Evolutionary conservation across 345 rosid genomes (phyloP).

Genomic region (Pistacia integerrima): DNA sequence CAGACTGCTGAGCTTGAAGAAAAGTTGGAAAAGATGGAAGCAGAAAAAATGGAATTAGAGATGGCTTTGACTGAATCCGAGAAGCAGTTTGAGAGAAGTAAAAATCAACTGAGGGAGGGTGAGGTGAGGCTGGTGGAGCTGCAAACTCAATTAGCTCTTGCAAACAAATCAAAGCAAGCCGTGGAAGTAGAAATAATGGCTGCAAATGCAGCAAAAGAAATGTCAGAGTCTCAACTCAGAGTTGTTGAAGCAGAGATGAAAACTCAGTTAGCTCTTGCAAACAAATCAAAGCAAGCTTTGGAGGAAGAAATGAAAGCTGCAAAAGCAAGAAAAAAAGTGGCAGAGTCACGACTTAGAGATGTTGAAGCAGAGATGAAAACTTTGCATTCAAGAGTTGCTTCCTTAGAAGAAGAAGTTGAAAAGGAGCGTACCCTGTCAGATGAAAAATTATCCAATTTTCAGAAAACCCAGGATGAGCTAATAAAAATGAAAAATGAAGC

Average conservation of each 20-base stretch:
- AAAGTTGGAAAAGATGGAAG: constrained; percentile 53
- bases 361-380: constrained; percentile 51
- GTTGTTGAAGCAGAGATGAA: constrained; percentile 52
- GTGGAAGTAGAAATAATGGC: constrained; percentile 48
- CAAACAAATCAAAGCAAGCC: constrained; percentile 49
- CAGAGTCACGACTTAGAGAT: constrained; percentile 56
- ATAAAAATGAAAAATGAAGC: constrained; percentile 50
- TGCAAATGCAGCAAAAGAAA: constrained; percentile 43
- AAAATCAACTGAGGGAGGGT: constrained; percentile 44
- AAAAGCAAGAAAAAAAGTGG: constrained; percentile 38
- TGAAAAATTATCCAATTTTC: constrained; percentile 34
- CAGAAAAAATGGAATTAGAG: constrained; percentile 54
- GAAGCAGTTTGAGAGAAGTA: constrained; percentile 46
- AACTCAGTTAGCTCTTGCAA: constrained; percentile 40
- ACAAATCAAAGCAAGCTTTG: constrained; percentile 47
- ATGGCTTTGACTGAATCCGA: constrained; percentile 48
- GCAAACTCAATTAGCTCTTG: constrained; percentile 40
- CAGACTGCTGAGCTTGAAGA: constrained; percentile 65
- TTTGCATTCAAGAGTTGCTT: constrained; percentile 46
- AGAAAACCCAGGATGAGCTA: constrained; percentile 58
- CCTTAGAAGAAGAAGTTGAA: constrained; percentile 40
- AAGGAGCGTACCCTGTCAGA: constrained; percentile 35
- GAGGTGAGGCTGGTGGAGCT: constrained; percentile 46
- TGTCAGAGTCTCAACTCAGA: constrained; percentile 52
- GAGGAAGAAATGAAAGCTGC: constrained; percentile 50